Conservation (phyloP, 257 asterid species). For the Henckelia pumila region DNA sequence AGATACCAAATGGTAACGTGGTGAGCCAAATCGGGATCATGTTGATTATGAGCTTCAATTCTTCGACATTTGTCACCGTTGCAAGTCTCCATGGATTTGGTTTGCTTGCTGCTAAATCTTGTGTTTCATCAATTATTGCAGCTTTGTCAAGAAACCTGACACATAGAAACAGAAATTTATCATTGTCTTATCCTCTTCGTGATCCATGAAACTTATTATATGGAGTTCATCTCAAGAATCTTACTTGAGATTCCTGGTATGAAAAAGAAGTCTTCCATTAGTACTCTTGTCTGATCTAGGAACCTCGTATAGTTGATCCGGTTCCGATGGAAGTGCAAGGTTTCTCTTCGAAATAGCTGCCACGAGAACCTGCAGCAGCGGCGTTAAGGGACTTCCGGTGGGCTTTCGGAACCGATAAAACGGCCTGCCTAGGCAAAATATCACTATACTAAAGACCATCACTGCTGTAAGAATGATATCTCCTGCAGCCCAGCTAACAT, state of each 20-base stretch:
- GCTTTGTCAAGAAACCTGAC: slow-evolving; percentile 86
- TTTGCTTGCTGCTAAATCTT: slow-evolving; percentile 18
- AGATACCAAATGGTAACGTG: slow-evolving; percentile 62
- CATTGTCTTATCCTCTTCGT: background rate
- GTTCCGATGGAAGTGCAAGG: slow-evolving; percentile 39
- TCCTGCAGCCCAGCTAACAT: slow-evolving; percentile 74
- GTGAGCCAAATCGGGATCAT: slow-evolving; percentile 77
- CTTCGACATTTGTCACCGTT: slow-evolving; percentile 68
- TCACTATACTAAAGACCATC: slow-evolving; percentile 49
- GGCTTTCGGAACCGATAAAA: slow-evolving; percentile 61
- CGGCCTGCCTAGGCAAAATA: slow-evolving; percentile 58
- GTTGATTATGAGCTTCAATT: slow-evolving; percentile 60
- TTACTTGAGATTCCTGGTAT: slow-evolving; percentile 63
- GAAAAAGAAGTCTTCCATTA: slow-evolving; percentile 54
- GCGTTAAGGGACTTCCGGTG: slow-evolving; percentile 71
- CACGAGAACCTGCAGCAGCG: slow-evolving; percentile 57
- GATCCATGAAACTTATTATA: background rate
- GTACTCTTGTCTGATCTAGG: slow-evolving; percentile 37
- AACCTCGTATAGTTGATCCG: slow-evolving; percentile 59
- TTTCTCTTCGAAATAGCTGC: slow-evolving; percentile 71
- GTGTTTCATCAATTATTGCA: slow-evolving; percentile 52
- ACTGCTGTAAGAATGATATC: slow-evolving; percentile 56
- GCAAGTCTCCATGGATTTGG: slow-evolving; percentile 58
- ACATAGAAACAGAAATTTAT: slow-evolving; percentile 1
- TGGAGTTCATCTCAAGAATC: background rate